Evolutionary conservation across 768 basidiomycete genomes (phyloP).

Genomic region (Gymnopilus dilepis): DNA sequence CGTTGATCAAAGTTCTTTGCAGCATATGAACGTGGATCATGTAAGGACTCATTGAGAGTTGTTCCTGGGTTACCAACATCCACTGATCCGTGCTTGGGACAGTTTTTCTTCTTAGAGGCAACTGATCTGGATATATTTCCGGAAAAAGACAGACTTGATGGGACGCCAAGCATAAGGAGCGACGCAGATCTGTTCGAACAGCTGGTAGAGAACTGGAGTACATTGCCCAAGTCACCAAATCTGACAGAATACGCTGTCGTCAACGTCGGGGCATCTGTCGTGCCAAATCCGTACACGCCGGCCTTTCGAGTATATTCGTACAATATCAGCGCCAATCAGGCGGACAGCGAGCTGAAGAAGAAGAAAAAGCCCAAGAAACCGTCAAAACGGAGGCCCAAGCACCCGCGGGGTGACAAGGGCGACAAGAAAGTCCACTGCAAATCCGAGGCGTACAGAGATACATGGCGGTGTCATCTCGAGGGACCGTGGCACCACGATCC

Average conservation of each 20-base stretch:
- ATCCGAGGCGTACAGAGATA: conserved; percentile 54
- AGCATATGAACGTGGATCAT: conserved; percentile 89
- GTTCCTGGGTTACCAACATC: not conserved
- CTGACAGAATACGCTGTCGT: conserved; percentile 71
- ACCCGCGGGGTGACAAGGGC: conserved; percentile 50
- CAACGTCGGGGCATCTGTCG: conserved; percentile 81
- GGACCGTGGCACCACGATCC: conserved; percentile 66
- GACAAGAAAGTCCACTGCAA: conserved; percentile 53
- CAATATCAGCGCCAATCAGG: conserved; percentile 59
- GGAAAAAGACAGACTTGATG: conserved; percentile 21
- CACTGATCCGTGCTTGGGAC: conserved; percentile 19
- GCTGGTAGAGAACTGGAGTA: conserved; percentile 68
- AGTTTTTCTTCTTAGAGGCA: conserved; percentile 64
- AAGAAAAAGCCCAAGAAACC: conserved; percentile 31
- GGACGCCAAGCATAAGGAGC: conserved; percentile 18
- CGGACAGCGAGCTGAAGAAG: conserved; percentile 16
- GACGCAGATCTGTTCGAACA: conserved; percentile 55
- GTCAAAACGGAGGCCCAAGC: conserved; percentile 52
- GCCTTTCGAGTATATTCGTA: conserved; percentile 82
- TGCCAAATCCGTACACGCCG: conserved; percentile 88
- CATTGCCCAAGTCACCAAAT: conserved; percentile 57
- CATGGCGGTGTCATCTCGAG: conserved; percentile 68
- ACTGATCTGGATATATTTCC: conserved; percentile 55
- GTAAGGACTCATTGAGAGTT: conserved; percentile 42
- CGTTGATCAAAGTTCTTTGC: conserved; percentile 8